A percentile compares a stretch with the other conserved stretches of the same genome.
phyloP scores from a whole-genome alignment of 2,329 filamentous ascomycete genomes.

The Pseudogymnoascus sp. region DNA sequence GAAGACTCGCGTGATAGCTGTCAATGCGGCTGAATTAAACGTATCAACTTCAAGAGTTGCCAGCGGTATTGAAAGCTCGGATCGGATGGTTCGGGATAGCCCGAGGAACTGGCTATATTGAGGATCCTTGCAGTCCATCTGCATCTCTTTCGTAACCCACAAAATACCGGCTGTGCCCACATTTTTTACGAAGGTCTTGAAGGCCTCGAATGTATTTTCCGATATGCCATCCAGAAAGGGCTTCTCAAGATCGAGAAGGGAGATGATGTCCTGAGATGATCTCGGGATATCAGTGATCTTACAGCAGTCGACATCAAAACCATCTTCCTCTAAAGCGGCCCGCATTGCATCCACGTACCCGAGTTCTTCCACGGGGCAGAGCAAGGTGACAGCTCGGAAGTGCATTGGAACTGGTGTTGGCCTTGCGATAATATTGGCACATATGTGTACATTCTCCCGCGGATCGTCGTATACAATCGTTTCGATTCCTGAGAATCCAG shows the following conservation, averaged over 20 bases:
- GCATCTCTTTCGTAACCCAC: constrained; percentile 17
- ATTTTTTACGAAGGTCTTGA: constrained; percentile 13
- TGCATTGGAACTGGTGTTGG: background rate
- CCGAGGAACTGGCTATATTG: constrained; percentile 16
- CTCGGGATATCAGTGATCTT: constrained; percentile 12
- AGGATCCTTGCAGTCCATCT: constrained; percentile 20
- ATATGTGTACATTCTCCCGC: constrained; percentile 15
- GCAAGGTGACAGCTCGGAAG: background rate
- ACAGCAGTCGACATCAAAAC: constrained; percentile 11
- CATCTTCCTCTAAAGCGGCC: constrained; percentile 3
- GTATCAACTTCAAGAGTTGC: constrained; percentile 21
- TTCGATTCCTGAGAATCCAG: constrained; percentile 29
- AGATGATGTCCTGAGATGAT: constrained; percentile 18
- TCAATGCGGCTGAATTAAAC: background rate
- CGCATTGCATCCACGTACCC: background rate
- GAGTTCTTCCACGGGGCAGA: background rate
- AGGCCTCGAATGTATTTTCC: constrained; percentile 10
- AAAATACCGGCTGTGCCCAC: constrained; percentile 10
- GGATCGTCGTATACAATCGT: constrained; percentile 19
- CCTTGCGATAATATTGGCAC: constrained; percentile 18
- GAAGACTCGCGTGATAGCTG: constrained; percentile 11
- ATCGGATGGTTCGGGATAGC: constrained; percentile 20
- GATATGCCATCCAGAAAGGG: constrained; percentile 25
- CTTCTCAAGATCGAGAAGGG: constrained; percentile 19
- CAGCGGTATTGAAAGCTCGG: constrained; percentile 17